Percentiles rank a stretch among this genome's conserved stretches.
Evolutionary conservation across 495 filamentous ascomycete species (phyloP).

Genomic region (Trichoderma orchidacearum): DNA sequence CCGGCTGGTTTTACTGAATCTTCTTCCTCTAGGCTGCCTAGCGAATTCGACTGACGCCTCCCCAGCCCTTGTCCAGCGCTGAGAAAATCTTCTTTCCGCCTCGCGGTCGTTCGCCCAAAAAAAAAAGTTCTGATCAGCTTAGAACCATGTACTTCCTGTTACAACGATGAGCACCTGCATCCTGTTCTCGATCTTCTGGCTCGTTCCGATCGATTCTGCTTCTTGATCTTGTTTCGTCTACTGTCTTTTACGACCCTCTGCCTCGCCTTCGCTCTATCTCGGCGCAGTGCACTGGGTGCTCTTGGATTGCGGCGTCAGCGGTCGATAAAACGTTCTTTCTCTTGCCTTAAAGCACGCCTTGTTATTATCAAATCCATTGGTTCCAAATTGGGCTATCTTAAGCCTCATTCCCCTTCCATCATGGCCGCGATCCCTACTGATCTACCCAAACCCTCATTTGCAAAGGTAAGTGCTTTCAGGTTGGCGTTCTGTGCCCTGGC

Average conservation of each 20-base stretch:
- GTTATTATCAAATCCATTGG: not conserved
- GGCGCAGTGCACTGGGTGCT: not conserved
- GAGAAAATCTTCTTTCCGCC: not conserved
- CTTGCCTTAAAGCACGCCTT: not conserved
- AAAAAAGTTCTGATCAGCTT: not conserved
- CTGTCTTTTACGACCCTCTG: constrained; percentile 19
- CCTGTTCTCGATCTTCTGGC: constrained; percentile 20
- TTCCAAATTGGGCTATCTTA: not conserved
- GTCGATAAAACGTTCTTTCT: not conserved
- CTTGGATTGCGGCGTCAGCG: not conserved
- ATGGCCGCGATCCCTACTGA: constrained; percentile 24
- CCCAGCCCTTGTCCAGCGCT: not conserved
- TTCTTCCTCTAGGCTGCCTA: not conserved
- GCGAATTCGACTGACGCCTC: not conserved
- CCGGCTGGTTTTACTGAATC: not conserved
- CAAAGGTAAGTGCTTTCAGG: constrained; percentile 34
- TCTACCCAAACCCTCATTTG: constrained; percentile 36
- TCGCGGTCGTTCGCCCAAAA: not conserved
- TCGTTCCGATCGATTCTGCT: constrained; percentile 34
- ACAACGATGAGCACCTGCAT: constrained; percentile 37
- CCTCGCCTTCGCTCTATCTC: constrained; percentile 1
- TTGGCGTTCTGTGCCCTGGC: not conserved
- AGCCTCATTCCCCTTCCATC: constrained; percentile 17
- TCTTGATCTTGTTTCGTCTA: constrained; percentile 12
- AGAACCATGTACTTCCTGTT: constrained; percentile 8